A percentile compares a stretch with the other conserved stretches of the same genome.
Conservation (phyloP, 1,284 basidiomycete genomes). For the Athelia sp. region DNA sequence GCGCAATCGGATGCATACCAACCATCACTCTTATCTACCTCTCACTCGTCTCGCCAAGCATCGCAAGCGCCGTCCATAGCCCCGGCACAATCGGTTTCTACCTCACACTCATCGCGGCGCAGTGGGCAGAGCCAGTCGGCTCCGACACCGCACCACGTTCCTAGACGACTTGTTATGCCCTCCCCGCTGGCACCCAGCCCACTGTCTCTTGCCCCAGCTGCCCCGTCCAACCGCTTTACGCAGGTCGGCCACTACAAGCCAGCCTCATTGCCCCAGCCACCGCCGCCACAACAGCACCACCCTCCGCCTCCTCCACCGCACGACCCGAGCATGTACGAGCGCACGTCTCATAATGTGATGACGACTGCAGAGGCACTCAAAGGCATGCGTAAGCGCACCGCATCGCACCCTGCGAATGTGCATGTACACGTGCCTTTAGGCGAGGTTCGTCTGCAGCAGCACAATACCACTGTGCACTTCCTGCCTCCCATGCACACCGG, state of each 20-base stretch:
- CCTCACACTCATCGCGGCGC: conserved; percentile 2
- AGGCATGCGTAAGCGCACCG: background rate
- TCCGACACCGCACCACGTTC: conserved; percentile 40
- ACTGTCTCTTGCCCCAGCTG: conserved; percentile 3
- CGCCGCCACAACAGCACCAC: background rate
- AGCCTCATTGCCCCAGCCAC: too few relatives aligned
- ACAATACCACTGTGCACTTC: too few relatives aligned
- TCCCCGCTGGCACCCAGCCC: conserved; percentile 40
- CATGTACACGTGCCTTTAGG: background rate
- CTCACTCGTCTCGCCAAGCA: conserved; percentile 16
- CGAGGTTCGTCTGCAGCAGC: background rate
- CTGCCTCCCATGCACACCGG: background rate
- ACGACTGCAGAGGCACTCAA: background rate
- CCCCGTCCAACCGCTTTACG: background rate
- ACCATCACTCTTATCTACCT: background rate
- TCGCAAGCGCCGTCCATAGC: conserved; percentile 16
- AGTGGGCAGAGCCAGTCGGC: conserved; percentile 12
- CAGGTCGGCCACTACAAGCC: too few relatives aligned
- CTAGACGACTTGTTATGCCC: conserved; percentile 65
- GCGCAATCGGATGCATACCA: background rate
- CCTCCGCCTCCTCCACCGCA: background rate
- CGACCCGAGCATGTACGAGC: too few relatives aligned
- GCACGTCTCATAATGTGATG: background rate
- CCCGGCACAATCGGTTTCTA: background rate
- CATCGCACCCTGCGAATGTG: background rate